A percentile compares a stretch with the other conserved stretches of the same genome.
phyloP scores from a whole-genome alignment of 2,329 filamentous ascomycete genomes.

The Xylaria digitata region DNA sequence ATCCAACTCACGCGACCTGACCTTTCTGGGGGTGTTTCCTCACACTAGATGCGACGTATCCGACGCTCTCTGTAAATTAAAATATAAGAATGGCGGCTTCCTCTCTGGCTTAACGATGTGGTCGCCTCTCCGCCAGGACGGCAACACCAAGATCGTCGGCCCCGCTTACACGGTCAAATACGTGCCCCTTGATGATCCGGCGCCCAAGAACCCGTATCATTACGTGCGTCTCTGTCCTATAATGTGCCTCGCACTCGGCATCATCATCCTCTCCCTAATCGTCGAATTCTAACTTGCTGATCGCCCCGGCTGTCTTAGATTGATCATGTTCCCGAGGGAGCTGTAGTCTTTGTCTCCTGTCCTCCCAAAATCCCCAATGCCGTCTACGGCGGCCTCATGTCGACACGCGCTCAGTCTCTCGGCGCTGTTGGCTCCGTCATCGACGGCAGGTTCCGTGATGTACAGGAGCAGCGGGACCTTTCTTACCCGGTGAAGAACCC shows the following conservation, averaged over 20 bases:
- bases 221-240: slow-evolving; percentile 54
- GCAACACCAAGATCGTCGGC: slow-evolving; percentile 64
- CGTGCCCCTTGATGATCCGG: slow-evolving; percentile 58
- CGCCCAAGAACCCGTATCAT: slow-evolving; percentile 58
- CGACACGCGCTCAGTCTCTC: slow-evolving; percentile 57
- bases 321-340: slow-evolving; percentile 59
- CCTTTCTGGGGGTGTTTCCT: neutral
- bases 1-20: slow-evolving; percentile 6
- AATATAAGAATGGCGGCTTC: slow-evolving; percentile 63
- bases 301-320: slow-evolving; percentile 53
- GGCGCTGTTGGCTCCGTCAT: slow-evolving; percentile 62
- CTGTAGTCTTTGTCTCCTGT: slow-evolving; percentile 63
- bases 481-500: slow-evolving; percentile 53
- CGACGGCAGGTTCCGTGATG: slow-evolving; percentile 63
- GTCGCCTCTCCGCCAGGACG: slow-evolving; percentile 63
- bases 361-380: slow-evolving; percentile 60
- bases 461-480: slow-evolving; percentile 64
- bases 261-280: neutral
- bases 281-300: slow-evolving; percentile 19
- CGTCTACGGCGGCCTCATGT: slow-evolving; percentile 67
- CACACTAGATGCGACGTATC: slow-evolving; percentile 59
- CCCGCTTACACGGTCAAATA: slow-evolving; percentile 67
- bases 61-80: slow-evolving; percentile 63
- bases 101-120: slow-evolving; percentile 65
- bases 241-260: too few relatives aligned